Evolutionary conservation across 2,329 filamentous ascomycete genomes (phyloP).

Genomic region (Talaromyces sp.): DNA sequence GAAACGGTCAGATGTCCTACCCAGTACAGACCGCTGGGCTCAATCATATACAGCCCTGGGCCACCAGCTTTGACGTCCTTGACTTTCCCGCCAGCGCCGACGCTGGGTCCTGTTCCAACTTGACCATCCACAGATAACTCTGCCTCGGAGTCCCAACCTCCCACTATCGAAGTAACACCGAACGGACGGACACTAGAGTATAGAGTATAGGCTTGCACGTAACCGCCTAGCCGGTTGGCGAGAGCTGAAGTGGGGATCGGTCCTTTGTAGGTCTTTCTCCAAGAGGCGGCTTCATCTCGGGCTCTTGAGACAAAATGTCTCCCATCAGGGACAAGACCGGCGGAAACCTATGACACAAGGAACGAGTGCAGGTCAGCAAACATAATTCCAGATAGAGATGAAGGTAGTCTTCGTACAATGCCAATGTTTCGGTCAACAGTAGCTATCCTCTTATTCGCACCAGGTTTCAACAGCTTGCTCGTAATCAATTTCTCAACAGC

Average conservation of each 20-base stretch:
- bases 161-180: slow-evolving; percentile 90
- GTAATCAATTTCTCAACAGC: slow-evolving; percentile 94
- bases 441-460: slow-evolving; percentile 94
- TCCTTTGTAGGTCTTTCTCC: slow-evolving; percentile 90
- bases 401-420: slow-evolving; percentile 59
- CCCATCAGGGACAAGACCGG: slow-evolving; percentile 90
- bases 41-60: slow-evolving; percentile 96
- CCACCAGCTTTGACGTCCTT: slow-evolving; percentile 74
- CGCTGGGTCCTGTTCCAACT: slow-evolving; percentile 73
- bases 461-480: slow-evolving; percentile 91
- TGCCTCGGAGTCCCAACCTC: slow-evolving; percentile 84
- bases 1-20: slow-evolving; percentile 35
- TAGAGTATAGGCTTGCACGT: slow-evolving; percentile 94
- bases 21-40: slow-evolving; percentile 96
- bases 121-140: slow-evolving; percentile 84
- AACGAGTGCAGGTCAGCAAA: background rate
- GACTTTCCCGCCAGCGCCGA: slow-evolving; percentile 79
- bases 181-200: slow-evolving; percentile 96
- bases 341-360: slow-evolving; percentile 63
- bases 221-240: slow-evolving; percentile 87
- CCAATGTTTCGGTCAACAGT: slow-evolving; percentile 91
- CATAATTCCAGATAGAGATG: background rate
- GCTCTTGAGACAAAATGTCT: slow-evolving; percentile 92
- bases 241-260: slow-evolving; percentile 86
- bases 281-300: slow-evolving; percentile 85